Evolutionary conservation across 2,329 filamentous ascomycete genomes (phyloP).

Genomic region (Tolypocladium inflatum): DNA sequence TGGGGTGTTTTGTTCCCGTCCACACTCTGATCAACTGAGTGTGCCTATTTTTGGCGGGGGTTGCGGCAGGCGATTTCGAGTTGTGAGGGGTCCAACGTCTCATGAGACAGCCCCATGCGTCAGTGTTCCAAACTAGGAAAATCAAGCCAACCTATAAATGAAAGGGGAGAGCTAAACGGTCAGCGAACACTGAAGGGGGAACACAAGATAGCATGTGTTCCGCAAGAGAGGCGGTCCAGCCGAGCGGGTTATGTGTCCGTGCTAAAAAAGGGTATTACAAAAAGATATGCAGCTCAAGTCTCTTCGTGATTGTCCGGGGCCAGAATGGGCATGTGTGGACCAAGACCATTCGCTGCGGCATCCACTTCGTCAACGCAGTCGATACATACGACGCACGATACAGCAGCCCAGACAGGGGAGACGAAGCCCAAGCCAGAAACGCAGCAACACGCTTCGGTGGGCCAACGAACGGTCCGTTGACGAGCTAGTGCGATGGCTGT

Average conservation of each 20-base stretch:
- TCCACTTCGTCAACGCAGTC: not conserved
- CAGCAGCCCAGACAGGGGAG: not conserved
- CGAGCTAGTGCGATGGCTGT: not conserved
- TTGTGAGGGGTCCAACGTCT: constrained; percentile 8
- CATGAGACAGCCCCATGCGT: constrained; percentile 10
- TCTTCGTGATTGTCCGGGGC: not conserved
- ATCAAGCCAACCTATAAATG: constrained; percentile 1
- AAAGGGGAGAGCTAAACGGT: constrained; percentile 4
- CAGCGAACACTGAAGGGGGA: not conserved
- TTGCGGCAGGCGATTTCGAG: constrained; percentile 1
- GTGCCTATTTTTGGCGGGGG: not conserved
- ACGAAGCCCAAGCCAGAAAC: not conserved
- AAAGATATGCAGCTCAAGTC: not conserved
- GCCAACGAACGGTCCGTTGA: not conserved
- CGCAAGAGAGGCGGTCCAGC: not conserved
- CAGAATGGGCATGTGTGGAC: not conserved
- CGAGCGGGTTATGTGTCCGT: not conserved
- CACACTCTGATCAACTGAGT: not conserved
- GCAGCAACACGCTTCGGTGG: not conserved
- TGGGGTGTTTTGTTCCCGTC: not conserved
- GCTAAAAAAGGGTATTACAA: not conserved
- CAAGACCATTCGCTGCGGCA: not conserved
- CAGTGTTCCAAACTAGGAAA: constrained; percentile 6
- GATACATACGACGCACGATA: not conserved
- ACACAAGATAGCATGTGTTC: not conserved